A percentile compares a stretch with the other conserved stretches of the same genome.
Evolutionary conservation across 345 rosid species (phyloP).

Genomic region (Arabis hirsuta): DNA sequence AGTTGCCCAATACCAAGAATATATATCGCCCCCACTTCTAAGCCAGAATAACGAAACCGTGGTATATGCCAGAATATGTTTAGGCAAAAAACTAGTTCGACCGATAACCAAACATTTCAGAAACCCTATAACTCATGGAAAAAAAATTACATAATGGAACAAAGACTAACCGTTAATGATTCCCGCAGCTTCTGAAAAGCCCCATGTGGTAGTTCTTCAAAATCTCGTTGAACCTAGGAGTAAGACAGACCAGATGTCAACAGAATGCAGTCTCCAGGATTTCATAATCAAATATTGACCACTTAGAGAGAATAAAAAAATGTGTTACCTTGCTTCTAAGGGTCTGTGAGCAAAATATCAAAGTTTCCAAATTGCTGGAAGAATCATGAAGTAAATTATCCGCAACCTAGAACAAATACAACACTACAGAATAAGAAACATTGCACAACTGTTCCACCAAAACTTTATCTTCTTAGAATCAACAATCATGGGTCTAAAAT

Average conservation of each 20-base stretch:
- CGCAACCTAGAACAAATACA: constrained; percentile 68
- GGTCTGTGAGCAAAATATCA: constrained; percentile 99
- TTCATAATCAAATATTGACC: neutral
- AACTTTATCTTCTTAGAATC: neutral
- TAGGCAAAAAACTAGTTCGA: constrained; percentile 10
- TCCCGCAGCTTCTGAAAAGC: constrained; percentile 80
- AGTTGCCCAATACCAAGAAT: constrained; percentile 1
- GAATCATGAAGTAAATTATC: constrained; percentile 99
- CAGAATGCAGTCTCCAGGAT: constrained; percentile 14
- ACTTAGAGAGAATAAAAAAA: constrained; percentile 7
- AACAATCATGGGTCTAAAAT: constrained; percentile 24
- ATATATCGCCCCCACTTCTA: neutral
- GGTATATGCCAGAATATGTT: constrained; percentile 17
- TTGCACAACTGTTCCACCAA: constrained; percentile 8
- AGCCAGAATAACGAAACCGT: neutral
- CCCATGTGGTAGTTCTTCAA: constrained; percentile 96
- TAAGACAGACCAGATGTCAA: constrained; percentile 31
- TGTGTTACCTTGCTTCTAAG: constrained; percentile 96
- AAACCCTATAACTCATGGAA: constrained; percentile 13
- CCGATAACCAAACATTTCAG: constrained; percentile 1
- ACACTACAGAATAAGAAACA: constrained; percentile 14
- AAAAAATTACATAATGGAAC: neutral
- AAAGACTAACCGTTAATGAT: constrained; percentile 76
- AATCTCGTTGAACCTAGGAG: constrained; percentile 92
- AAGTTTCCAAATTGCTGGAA: constrained; percentile 92